Percentiles rank a stretch among this genome's conserved stretches.
Evolutionary conservation across 1,284 basidiomycete species (phyloP).

Genomic region (Erythrobasidium hasegawianum): DNA sequence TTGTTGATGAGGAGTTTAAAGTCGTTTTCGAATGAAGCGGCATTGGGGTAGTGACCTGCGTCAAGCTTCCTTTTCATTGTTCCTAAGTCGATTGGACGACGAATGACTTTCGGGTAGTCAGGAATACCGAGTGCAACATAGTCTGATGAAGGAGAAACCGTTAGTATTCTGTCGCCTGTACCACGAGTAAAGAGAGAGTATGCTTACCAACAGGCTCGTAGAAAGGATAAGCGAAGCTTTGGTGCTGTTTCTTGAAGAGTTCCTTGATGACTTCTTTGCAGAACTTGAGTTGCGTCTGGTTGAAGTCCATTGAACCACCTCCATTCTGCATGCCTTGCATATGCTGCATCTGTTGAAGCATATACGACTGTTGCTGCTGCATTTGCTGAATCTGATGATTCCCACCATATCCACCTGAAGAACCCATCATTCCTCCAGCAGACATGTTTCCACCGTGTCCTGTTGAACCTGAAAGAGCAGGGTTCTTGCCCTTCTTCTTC

Average conservation of each 20-base stretch:
- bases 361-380: slow-evolving; percentile 21
- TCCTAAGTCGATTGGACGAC: slow-evolving; percentile 90
- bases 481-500: slow-evolving; percentile 24
- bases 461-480: not conserved
- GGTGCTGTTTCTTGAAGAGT: slow-evolving; percentile 74
- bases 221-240: slow-evolving; percentile 73
- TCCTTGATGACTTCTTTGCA: slow-evolving; percentile 72
- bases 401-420: not conserved
- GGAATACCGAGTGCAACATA: slow-evolving; percentile 76
- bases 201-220: slow-evolving; percentile 84
- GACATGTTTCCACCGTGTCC: not conserved
- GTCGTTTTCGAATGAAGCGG: slow-evolving; percentile 78
- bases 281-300: slow-evolving; percentile 76
- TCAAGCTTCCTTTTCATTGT: slow-evolving; percentile 82
- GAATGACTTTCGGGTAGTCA: slow-evolving; percentile 78
- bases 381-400: not conserved
- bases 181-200: too few species aligned
- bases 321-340: not conserved
- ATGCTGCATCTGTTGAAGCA: slow-evolving; percentile 3
- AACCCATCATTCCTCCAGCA: slow-evolving; percentile 5
- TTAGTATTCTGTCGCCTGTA: too few species aligned
- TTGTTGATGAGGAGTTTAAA: slow-evolving; percentile 92
- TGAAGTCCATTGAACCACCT: slow-evolving; percentile 1
- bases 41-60: slow-evolving; percentile 66
- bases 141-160: slow-evolving; percentile 53